These are phyloP conservation scores for Euphorbia tirucalli DNA, from an alignment of 345 rosid species.

Conservation along the genomic window DNA sequence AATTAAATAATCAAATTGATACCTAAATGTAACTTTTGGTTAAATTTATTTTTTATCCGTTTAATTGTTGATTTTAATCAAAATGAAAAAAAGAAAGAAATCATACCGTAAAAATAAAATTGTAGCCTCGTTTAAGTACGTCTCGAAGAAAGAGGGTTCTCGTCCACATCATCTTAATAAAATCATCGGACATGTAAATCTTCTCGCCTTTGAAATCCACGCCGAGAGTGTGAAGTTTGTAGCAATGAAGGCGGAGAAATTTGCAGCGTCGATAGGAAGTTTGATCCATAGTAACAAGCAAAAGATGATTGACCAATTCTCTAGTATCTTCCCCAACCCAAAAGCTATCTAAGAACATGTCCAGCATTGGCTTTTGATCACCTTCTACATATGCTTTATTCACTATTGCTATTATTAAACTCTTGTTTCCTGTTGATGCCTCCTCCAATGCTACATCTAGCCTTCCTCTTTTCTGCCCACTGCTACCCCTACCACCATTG, in stretches of 20 bases:
- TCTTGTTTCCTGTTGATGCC: conserved; percentile 37
- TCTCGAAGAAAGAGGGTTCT: conserved; percentile 59
- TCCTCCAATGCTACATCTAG: conserved; percentile 22
- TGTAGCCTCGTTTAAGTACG: conserved; percentile 64
- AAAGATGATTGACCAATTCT: conserved; percentile 45
- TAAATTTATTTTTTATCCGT: too few relatives aligned
- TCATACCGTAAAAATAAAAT: conserved; percentile 68
- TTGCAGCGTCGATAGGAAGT: conserved; percentile 62
- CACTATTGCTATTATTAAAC: conserved; percentile 57
- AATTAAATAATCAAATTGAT: too few relatives aligned
- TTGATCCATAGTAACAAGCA: conserved; percentile 65
- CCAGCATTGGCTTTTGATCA: conserved; percentile 45
- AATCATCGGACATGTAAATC: conserved; percentile 64
- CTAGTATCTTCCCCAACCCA: conserved; percentile 72
- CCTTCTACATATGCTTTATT: conserved; percentile 71
- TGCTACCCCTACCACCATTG: not conserved
- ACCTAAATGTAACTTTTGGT: too few relatives aligned
- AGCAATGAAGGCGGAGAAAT: conserved; percentile 65
- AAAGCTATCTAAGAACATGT: conserved; percentile 66
- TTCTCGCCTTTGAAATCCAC: conserved; percentile 46
- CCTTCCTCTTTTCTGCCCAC: conserved; percentile 1
- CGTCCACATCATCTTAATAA: conserved; percentile 83
- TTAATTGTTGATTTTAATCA: not conserved
- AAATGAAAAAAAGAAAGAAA: not conserved
- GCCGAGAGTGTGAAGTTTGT: conserved; percentile 51